Conservation (phyloP, 2,329 filamentous ascomycete genomes). For the Cladophialophora yegresii region DNA sequence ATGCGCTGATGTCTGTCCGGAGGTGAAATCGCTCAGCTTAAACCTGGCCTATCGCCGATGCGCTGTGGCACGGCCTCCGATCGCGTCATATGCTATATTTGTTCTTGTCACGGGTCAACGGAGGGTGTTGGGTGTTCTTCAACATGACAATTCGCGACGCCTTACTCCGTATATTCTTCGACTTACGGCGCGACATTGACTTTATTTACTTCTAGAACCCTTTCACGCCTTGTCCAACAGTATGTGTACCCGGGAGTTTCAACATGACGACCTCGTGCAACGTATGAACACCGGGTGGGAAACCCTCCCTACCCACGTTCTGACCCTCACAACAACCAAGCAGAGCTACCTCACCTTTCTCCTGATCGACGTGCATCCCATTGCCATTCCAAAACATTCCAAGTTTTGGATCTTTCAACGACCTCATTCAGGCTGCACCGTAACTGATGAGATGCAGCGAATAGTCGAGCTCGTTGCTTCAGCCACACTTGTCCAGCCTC, state of each 20-base stretch:
- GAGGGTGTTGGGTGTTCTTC: background rate
- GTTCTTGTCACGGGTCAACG: background rate
- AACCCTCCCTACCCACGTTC: background rate
- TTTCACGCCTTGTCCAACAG: too few species aligned
- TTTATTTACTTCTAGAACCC: too few species aligned
- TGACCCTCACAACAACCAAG: background rate
- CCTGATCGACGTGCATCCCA: background rate
- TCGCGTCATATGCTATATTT: conserved; percentile 12
- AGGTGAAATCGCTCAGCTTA: conserved; percentile 6
- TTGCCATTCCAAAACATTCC: too few species aligned
- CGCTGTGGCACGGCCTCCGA: background rate
- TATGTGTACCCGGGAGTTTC: too few species aligned
- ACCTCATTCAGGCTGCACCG: conserved; percentile 5
- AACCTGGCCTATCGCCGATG: conserved; percentile 20
- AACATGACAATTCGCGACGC: background rate
- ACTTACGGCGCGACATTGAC: too few species aligned
- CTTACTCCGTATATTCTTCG: too few species aligned
- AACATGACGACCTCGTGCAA: too few species aligned
- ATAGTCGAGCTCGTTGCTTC: background rate
- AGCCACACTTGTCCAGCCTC: conserved; percentile 3
- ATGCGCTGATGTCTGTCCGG: background rate
- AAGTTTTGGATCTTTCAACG: background rate
- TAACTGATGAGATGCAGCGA: background rate
- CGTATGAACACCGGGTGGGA: too few species aligned
- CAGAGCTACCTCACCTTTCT: background rate